These are phyloP conservation scores for Colletotrichum navitas DNA, from an alignment of 2,329 filamentous ascomycete species.

Conservation along the genomic window DNA sequence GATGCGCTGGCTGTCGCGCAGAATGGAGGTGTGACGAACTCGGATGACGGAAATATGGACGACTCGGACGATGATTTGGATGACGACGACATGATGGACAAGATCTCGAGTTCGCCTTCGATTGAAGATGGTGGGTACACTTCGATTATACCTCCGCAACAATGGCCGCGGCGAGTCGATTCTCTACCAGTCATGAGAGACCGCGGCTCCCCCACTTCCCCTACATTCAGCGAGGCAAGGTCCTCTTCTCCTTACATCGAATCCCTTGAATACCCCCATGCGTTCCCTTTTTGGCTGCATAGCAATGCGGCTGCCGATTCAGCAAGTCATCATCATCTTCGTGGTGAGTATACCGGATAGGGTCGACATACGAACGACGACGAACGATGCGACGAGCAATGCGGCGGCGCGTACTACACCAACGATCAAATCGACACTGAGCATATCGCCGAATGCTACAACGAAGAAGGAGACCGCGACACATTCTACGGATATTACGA, in stretches of 20 bases:
- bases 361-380: conserved; percentile 38
- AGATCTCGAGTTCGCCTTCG: conserved; percentile 97
- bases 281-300: conserved; percentile 46
- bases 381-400: conserved; percentile 46
- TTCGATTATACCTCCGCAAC: conserved; percentile 52
- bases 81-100: conserved; percentile 97
- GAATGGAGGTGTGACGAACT: conserved; percentile 66
- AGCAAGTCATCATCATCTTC: conserved; percentile 58
- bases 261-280: conserved; percentile 51
- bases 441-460: background rate
- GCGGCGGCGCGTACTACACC: conserved; percentile 42
- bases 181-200: conserved; percentile 53
- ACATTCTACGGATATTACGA: conserved; percentile 37
- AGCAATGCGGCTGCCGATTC: conserved; percentile 50
- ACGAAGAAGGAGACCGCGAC: conserved; percentile 14
- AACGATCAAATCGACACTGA: conserved; percentile 45
- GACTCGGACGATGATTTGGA: conserved; percentile 80
- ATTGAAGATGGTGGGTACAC: conserved; percentile 97
- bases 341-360: conserved; percentile 60
- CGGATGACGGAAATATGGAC: conserved; percentile 74
- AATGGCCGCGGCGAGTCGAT: conserved; percentile 60
- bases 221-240: conserved; percentile 50
- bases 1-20: conserved; percentile 68
- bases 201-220: conserved; percentile 50
- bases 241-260: conserved; percentile 59